Evolutionary conservation across 768 basidiomycete species (phyloP).

Genomic region (Tricholomella constricta): DNA sequence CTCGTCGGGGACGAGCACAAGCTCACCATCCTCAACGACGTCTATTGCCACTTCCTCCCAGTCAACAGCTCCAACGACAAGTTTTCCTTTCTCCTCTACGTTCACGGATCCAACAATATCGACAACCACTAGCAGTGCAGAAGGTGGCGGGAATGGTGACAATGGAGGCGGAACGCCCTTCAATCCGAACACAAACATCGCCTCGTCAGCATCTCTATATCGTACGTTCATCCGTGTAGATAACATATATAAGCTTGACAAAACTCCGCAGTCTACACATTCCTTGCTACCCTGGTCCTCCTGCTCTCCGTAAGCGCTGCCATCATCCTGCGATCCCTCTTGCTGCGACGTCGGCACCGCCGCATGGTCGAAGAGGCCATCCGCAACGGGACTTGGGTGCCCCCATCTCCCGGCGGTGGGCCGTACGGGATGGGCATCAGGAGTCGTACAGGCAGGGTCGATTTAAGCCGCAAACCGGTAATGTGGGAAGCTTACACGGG

Average conservation of each 20-base stretch:
- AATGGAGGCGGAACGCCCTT: background rate
- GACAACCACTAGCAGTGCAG: background rate
- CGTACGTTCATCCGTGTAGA: background rate
- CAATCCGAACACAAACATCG: background rate
- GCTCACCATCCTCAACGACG: background rate
- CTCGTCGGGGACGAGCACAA: background rate
- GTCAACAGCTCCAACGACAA: background rate
- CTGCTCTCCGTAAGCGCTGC: constrained; percentile 68
- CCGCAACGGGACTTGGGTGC: constrained; percentile 61
- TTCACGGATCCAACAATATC: background rate
- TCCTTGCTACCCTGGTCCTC: constrained; percentile 67
- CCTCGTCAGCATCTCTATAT: constrained; percentile 13
- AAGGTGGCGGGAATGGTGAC: background rate
- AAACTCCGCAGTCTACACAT: constrained; percentile 42
- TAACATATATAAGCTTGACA: background rate
- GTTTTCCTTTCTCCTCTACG: background rate
- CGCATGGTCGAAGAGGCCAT: constrained; percentile 64
- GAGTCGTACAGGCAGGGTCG: constrained; percentile 28
- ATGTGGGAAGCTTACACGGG: constrained; percentile 50
- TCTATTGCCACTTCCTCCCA: background rate
- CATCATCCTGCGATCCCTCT: constrained; percentile 63
- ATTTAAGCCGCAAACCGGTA: constrained; percentile 47
- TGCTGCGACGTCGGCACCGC: constrained; percentile 63
- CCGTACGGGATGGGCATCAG: constrained; percentile 5
- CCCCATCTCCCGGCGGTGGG: constrained; percentile 31